Conservation (phyloP, 306 rosid genomes). For the Potentilla sterilis region DNA sequence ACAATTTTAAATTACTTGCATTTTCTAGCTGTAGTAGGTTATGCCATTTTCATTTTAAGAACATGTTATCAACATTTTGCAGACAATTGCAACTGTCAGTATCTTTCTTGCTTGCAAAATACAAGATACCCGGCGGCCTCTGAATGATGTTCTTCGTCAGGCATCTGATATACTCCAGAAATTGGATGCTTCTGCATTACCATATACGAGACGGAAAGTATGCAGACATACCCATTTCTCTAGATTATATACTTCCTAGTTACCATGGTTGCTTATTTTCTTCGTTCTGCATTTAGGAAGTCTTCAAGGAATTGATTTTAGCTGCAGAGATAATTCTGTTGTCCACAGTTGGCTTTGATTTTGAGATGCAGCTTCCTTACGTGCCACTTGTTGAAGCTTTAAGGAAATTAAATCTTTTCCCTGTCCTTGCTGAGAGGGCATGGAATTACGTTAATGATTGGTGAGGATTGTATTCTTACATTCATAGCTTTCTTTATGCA, state of each 20-base stretch:
- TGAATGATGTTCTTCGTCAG: conserved; percentile 41
- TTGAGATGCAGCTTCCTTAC: conserved; percentile 47
- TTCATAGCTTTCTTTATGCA: background rate
- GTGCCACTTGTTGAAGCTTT: conserved; percentile 39
- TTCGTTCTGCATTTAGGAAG: conserved; percentile 33
- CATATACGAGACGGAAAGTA: conserved; percentile 40
- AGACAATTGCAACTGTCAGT: conserved; percentile 46
- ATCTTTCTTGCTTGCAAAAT: conserved; percentile 49
- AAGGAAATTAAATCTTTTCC: conserved; percentile 33
- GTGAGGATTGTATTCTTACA: conserved; percentile 24
- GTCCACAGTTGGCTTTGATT: conserved; percentile 46
- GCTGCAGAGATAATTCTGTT: conserved; percentile 41
- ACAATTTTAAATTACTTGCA: background rate
- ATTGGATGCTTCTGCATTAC: conserved; percentile 41
- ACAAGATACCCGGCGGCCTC: conserved; percentile 40
- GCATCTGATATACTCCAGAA: conserved; percentile 36
- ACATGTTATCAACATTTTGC: conserved; percentile 18
- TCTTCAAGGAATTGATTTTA: conserved; percentile 37
- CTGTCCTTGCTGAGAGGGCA: conserved; percentile 43
- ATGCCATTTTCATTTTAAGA: background rate
- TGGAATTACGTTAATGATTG: conserved; percentile 58
- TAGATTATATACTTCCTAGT: background rate
- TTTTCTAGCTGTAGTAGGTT: background rate
- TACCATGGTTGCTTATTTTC: conserved; percentile 4
- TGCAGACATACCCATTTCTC: conserved; percentile 8